A percentile compares a stretch with the other conserved stretches of the same genome.
phyloP scores from a whole-genome alignment of 768 basidiomycete genomes.

The Chiua virens region DNA sequence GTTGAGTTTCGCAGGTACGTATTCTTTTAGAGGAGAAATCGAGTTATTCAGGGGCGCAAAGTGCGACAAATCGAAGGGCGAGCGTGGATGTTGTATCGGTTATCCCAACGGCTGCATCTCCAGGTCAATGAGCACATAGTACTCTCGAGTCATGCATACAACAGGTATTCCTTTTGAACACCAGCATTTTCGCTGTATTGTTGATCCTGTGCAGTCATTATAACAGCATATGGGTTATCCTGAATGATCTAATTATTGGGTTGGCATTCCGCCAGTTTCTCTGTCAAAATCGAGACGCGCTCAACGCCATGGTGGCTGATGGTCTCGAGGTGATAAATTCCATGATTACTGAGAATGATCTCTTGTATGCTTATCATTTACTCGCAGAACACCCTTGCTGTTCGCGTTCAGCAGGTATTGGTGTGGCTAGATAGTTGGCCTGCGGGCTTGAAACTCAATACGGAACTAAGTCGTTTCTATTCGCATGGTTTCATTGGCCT shows the following conservation, averaged over 20 bases:
- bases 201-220: conserved; percentile 61
- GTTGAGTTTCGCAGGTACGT: conserved; percentile 28
- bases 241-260: conserved; percentile 90
- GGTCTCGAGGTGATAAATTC: conserved; percentile 40
- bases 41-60: conserved; percentile 19
- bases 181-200: neutral
- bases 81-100: conserved; percentile 43
- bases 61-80: conserved; percentile 65
- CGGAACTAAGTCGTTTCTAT: conserved; percentile 86
- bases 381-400: conserved; percentile 23
- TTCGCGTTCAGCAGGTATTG: conserved; percentile 51
- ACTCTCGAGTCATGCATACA: conserved; percentile 58
- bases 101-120: conserved; percentile 37
- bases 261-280: conserved; percentile 69
- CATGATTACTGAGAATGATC: neutral
- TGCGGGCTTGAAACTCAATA: conserved; percentile 93
- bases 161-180: conserved; percentile 46
- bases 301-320: conserved; percentile 42
- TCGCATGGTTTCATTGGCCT: conserved; percentile 67
- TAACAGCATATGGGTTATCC: conserved; percentile 86
- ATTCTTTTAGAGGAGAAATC: neutral
- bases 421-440: conserved; percentile 95
- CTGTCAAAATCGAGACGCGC: conserved; percentile 54
- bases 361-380: neutral
- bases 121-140: conserved; percentile 35